A percentile compares a stretch with the other conserved stretches of the same genome.
Conservation (phyloP, 805 yeast genomes). For the Tetrapisispora arboricola region DNA sequence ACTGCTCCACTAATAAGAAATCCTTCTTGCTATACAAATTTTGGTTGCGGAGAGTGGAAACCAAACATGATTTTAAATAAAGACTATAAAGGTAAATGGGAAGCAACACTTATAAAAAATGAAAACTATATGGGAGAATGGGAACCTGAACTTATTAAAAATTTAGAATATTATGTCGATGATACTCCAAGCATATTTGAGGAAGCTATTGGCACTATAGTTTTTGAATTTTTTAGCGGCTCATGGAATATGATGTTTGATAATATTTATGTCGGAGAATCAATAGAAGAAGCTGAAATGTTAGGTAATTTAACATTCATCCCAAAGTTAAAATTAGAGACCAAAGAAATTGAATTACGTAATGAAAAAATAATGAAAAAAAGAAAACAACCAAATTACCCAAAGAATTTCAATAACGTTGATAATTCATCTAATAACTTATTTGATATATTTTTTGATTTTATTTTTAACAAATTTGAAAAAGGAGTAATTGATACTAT, state of each 20-base stretch:
- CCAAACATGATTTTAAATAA: conserved; percentile 61
- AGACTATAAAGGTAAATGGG: conserved; percentile 69
- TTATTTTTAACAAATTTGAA: neutral
- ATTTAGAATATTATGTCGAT: conserved; percentile 61
- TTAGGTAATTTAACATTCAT: conserved; percentile 65
- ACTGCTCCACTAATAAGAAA: conserved; percentile 56
- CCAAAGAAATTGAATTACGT: neutral
- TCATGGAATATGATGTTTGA: conserved; percentile 64
- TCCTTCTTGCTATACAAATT: conserved; percentile 53
- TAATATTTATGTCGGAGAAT: conserved; percentile 78
- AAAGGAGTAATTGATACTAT: neutral
- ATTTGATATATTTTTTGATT: conserved; percentile 5
- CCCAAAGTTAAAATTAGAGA: neutral
- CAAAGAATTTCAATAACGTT: neutral
- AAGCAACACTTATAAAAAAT: conserved; percentile 53
- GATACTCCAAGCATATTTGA: conserved; percentile 47
- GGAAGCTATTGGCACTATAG: conserved; percentile 61
- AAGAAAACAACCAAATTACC: conserved; percentile 1
- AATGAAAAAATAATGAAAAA: neutral
- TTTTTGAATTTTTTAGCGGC: conserved; percentile 82
- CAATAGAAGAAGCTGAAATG: conserved; percentile 67
- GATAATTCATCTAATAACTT: neutral
- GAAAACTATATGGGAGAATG: conserved; percentile 76
- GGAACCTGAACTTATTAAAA: conserved; percentile 53
- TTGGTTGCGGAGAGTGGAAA: conserved; percentile 78